These are phyloP conservation scores for Phytopythium sindhum DNA, from an alignment of 352 stramenopile species.

Conservation along the genomic window DNA sequence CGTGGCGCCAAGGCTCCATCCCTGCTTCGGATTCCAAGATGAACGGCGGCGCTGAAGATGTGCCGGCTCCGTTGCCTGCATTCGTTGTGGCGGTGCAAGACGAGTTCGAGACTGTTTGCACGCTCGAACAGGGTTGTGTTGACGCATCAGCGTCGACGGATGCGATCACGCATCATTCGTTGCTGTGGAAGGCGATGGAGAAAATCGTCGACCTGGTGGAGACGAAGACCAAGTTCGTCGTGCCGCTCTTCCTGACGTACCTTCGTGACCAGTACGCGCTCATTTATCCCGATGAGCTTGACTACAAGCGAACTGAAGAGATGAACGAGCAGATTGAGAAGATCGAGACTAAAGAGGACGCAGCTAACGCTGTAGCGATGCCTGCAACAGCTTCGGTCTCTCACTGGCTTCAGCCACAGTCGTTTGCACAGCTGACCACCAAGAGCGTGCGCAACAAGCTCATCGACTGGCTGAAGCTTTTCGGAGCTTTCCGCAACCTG, in stretches of 20 bases:
- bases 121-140: conserved; percentile 49
- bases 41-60: conserved; percentile 8
- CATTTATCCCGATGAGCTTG: conserved; percentile 79
- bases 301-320: conserved; percentile 25
- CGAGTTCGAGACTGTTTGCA: conserved; percentile 54
- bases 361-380: not conserved
- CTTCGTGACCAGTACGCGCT: conserved; percentile 74
- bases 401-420: conserved; percentile 23
- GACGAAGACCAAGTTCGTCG: conserved; percentile 83
- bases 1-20: conserved; percentile 25
- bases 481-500: conserved; percentile 83
- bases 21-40: not conserved
- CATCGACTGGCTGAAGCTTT: conserved; percentile 79
- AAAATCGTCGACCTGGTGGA: conserved; percentile 76
- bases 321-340: conserved; percentile 57
- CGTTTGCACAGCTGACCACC: conserved; percentile 49
- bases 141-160: conserved; percentile 54
- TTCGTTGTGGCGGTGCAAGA: conserved; percentile 9
- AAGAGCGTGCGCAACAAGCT: conserved; percentile 80
- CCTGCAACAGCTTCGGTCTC: not conserved
- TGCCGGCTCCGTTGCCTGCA: conserved; percentile 3
- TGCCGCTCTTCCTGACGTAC: conserved; percentile 82
- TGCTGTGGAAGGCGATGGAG: conserved; percentile 80
- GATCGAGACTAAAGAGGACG: conserved; percentile 17
- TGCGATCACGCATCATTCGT: conserved; percentile 58